Evolutionary conservation across 148 eudicot genomes (phyloP).

Genomic region (Beta vulgaris): DNA sequence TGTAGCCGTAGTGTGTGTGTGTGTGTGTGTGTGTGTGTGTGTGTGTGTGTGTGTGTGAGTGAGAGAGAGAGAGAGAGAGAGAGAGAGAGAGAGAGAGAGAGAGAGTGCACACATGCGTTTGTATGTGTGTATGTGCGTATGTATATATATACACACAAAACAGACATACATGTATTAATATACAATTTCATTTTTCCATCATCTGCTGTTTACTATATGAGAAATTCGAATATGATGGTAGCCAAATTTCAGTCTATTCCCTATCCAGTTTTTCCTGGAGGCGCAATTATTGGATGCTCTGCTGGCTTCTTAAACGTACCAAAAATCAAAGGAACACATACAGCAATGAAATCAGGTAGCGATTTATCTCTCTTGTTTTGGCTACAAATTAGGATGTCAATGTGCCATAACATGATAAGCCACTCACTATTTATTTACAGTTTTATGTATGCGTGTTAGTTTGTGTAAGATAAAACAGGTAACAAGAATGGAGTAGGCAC

Average conservation of each 20-base stretch:
- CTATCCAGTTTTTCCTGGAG: constrained; percentile 99
- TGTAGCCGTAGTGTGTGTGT: not conserved
- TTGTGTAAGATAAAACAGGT: not conserved
- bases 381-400: not conserved
- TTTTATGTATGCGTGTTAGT: not conserved
- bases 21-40: too few species aligned
- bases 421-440: not conserved
- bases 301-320: constrained; percentile 98
- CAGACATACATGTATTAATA: not conserved
- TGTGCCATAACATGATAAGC: not conserved
- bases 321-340: constrained; percentile 94
- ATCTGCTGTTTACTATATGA: constrained; percentile 13
- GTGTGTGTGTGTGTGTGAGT: too few species aligned
- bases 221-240: constrained; percentile 44
- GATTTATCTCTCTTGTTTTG: not conserved
- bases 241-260: constrained; percentile 97
- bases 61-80: too few species aligned
- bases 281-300: constrained; percentile 93
- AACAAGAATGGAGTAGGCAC: not conserved
- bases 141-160: not conserved
- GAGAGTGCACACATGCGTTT: not conserved
- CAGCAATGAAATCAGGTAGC: constrained; percentile 98
- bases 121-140: not conserved
- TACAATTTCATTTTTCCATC: not conserved
- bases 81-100: too few species aligned